Evolutionary conservation across 2,329 filamentous ascomycete species (phyloP), one percentile per base, ranked within the genome.

Genomic region (Pseudocercospora macadamiae): DNA sequence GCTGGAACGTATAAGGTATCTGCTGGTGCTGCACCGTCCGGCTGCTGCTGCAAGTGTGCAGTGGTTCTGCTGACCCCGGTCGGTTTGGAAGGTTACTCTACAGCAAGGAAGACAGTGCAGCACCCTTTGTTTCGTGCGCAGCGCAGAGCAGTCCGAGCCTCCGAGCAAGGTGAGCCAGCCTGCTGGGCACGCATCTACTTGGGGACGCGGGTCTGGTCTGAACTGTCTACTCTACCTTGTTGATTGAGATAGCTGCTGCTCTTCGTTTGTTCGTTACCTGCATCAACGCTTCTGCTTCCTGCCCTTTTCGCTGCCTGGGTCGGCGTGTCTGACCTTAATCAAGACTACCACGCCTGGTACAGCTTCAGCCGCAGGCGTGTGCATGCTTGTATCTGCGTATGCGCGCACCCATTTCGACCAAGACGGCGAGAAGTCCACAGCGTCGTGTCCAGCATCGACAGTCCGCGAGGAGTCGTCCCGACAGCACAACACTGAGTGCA

Each of bases 71-170:
- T 48, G 62, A 54, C 51, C 61, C 65, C 52, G 57, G 61, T 64
- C 61, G 25, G 53, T 54, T 32, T 45, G 47, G 54, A 48, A 59
- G 65, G 69, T 71, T 71, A 71, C 70, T 68, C 68, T 61, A 56
- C 49, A 55, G 59, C 57, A 53, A 56, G 39, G 26, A 42, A 30
- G 23, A 25, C 47, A 19, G 32, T 55, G 47, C 58, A 53, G 51
- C 45, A 49, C 56, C 62, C 57, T 66, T 65, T 68, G 66, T 69
- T 67, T 66, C 66, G 64, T 62, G 39, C 57, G 44, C 66, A 55
- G 51, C 61, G 55, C 61, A 57, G 52, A 60, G 55, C 65, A 61
- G 65, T 70, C 68, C 68, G 66, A 60, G 64, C 54, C 63, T 66
- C 68, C 68, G 67, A 69, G 67, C 61, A 66, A 66, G 62, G 59